Conservation (phyloP, 441 rosid genomes). For the Biscutella laevigata region DNA sequence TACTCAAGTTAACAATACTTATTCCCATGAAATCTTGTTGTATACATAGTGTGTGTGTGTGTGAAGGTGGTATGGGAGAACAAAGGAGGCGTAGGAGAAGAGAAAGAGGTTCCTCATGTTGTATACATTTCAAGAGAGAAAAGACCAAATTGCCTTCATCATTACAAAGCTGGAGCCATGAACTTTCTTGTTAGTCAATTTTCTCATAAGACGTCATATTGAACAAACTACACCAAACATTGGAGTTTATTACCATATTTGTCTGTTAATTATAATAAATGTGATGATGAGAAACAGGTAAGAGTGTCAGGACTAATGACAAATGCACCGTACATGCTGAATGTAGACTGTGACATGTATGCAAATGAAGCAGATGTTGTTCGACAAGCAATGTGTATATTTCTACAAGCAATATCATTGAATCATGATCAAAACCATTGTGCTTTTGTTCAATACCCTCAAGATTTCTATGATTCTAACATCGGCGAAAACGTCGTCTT, state of each 20-base stretch:
- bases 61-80: not conserved
- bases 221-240: no score
- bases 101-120: not conserved
- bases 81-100: not conserved
- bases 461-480: not conserved
- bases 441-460: slow-evolving; percentile 17
- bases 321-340: slow-evolving; percentile 16
- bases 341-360: slow-evolving; percentile 18
- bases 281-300: slow-evolving; percentile 18
- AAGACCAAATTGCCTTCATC: not conserved
- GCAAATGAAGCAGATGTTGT: slow-evolving; percentile 10
- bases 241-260: no score
- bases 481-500: not conserved
- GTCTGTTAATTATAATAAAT: no score
- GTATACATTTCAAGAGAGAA: not conserved
- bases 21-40: no score
- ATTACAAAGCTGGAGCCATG: not conserved
- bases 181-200: not conserved
- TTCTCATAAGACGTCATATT: no score
- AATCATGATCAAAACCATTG: not conserved
- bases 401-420: not conserved
- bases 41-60: not conserved
- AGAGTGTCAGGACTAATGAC: slow-evolving; percentile 50
- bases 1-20: no score
- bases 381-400: slow-evolving; percentile 13